Percentiles rank a stretch among this genome's conserved stretches.
Conservation (phyloP, 2,329 filamentous ascomycete species). For the Claviceps sorghi region DNA sequence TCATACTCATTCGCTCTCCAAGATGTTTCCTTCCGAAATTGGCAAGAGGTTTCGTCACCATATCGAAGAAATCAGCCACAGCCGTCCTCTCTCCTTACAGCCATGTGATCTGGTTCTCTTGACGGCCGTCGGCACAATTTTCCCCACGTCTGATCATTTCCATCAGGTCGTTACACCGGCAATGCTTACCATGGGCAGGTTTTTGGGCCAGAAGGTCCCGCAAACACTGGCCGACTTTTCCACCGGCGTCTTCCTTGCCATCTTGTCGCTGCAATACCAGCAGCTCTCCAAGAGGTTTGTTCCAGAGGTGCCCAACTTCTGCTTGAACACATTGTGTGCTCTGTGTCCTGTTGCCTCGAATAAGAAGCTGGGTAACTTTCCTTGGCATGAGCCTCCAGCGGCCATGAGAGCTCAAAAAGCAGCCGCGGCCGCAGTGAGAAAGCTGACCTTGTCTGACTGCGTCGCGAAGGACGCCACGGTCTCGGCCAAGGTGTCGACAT, state of each 20-base stretch:
- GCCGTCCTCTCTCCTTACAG: slow-evolving; percentile 36
- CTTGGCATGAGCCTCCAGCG: slow-evolving; percentile 40
- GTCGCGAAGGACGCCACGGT: slow-evolving; percentile 22
- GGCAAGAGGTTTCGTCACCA: slow-evolving; percentile 63
- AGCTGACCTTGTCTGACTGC: slow-evolving; percentile 47
- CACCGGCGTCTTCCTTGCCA: slow-evolving; percentile 64
- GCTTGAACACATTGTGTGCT: slow-evolving; percentile 55
- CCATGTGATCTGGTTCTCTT: slow-evolving; percentile 69
- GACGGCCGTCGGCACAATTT: slow-evolving; percentile 69
- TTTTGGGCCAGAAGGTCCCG: slow-evolving; percentile 64
- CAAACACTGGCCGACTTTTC: slow-evolving; percentile 50
- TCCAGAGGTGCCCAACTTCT: slow-evolving; percentile 75
- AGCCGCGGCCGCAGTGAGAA: slow-evolving; percentile 28
- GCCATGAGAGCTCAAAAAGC: slow-evolving; percentile 35
- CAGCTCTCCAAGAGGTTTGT: slow-evolving; percentile 71
- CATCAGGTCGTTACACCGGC: slow-evolving; percentile 89
- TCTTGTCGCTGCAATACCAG: slow-evolving; percentile 71
- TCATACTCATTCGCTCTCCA: slow-evolving; percentile 84
- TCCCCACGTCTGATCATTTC: slow-evolving; percentile 94
- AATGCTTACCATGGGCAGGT: slow-evolving; percentile 69
- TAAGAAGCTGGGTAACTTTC: slow-evolving; percentile 40
- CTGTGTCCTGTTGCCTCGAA: slow-evolving; percentile 42
- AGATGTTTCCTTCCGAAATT: slow-evolving; percentile 68
- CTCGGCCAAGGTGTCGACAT: slow-evolving; percentile 40
- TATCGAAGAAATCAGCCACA: slow-evolving; percentile 40